These are phyloP conservation scores for Auricularia auricula-judae DNA, from an alignment of 768 basidiomycete genomes.

Conservation along the genomic window DNA sequence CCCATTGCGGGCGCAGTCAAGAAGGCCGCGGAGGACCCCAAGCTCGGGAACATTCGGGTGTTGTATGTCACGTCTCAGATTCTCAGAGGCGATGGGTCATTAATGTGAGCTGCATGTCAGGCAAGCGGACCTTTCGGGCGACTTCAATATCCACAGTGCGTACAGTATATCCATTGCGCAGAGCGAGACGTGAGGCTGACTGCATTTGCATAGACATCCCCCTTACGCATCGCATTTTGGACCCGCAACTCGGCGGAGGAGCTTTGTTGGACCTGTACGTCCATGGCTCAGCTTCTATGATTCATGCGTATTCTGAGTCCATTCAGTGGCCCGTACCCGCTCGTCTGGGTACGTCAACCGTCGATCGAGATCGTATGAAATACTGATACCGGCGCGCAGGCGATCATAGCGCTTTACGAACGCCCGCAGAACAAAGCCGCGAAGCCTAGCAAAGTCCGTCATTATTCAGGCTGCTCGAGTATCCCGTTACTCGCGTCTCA, in stretches of 20 bases:
- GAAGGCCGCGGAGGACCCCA: constrained; percentile 47
- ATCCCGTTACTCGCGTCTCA: not conserved
- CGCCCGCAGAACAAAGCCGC: constrained; percentile 57
- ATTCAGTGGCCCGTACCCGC: constrained; percentile 65
- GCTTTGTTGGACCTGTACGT: constrained; percentile 74
- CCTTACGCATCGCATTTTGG: constrained; percentile 60
- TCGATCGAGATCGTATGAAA: not conserved
- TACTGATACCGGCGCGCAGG: constrained; percentile 28
- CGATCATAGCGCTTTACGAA: constrained; percentile 70
- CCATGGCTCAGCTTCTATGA: not conserved
- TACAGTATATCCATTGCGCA: not conserved
- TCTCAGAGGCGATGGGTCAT: not conserved
- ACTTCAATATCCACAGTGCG: constrained; percentile 58
- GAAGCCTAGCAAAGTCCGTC: not conserved
- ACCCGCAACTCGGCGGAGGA: constrained; percentile 73
- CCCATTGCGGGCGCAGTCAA: constrained; percentile 57
- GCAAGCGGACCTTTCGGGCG: constrained; percentile 65
- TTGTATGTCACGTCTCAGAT: constrained; percentile 17
- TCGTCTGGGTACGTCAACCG: constrained; percentile 51
- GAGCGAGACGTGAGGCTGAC: not conserved
- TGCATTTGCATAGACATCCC: constrained; percentile 39
- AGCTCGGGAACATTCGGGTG: constrained; percentile 54
- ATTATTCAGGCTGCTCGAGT: not conserved
- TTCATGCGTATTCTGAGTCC: not conserved
- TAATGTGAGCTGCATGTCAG: constrained; percentile 5